phyloP scores from a whole-genome alignment of 2,329 filamentous ascomycete species.

The Samsoniella hepiali region DNA sequence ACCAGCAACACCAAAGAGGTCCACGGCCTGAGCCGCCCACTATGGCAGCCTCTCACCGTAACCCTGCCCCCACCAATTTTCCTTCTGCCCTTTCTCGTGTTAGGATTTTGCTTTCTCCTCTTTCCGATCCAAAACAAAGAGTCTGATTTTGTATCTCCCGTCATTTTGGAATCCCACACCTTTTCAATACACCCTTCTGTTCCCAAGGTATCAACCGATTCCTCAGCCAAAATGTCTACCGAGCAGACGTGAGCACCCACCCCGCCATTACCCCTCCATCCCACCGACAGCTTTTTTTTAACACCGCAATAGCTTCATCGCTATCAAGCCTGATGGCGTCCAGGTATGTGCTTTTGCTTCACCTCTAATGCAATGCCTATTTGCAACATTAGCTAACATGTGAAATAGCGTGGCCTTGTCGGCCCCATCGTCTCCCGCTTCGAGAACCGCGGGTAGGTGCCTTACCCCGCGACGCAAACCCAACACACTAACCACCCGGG shows the following conservation, averaged over 20 bases:
- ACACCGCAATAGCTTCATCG: conserved; percentile 78
- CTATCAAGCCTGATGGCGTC: conserved; percentile 99
- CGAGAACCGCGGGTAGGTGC: conserved; percentile 82
- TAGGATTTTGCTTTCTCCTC: conserved; percentile 37
- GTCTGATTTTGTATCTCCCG: conserved; percentile 29
- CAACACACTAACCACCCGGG: conserved; percentile 16
- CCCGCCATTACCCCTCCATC: conserved; percentile 32
- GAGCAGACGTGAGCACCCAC: conserved; percentile 79
- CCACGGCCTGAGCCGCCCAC: conserved; percentile 21
- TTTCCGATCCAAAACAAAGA: conserved; percentile 26
- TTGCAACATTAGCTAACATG: conserved; percentile 24
- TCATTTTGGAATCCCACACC: conserved; percentile 29
- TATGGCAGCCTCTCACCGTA: conserved; percentile 32
- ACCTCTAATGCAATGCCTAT: not conserved
- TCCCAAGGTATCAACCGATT: conserved; percentile 28
- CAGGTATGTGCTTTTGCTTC: conserved; percentile 63
- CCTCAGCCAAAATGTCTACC: conserved; percentile 56
- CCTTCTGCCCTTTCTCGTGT: conserved; percentile 37
- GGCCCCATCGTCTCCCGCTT: conserved; percentile 98
- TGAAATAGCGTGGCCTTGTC: conserved; percentile 81
- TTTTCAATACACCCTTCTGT: conserved; percentile 29
- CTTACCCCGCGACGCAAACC: conserved; percentile 6
- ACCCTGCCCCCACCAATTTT: conserved; percentile 45
- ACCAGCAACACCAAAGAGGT: conserved; percentile 22
- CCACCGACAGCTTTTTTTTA: conserved; percentile 21